These are phyloP conservation scores for Fusarium tricinctum DNA, from an alignment of 2,329 filamentous ascomycete genomes.

Conservation along the genomic window DNA sequence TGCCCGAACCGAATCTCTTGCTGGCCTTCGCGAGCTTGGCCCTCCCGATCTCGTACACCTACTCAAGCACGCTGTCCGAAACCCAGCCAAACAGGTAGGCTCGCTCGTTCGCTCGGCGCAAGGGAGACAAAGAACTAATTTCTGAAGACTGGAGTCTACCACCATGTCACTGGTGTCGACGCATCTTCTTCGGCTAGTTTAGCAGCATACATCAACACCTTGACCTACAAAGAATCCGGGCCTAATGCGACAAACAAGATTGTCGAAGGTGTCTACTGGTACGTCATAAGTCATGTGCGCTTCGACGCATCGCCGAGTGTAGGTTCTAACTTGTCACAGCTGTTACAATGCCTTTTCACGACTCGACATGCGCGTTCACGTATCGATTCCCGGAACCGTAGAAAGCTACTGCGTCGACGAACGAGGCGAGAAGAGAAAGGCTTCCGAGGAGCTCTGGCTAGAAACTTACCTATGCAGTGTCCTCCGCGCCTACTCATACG, in stretches of 20 bases:
- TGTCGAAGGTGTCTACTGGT: constrained; percentile 95
- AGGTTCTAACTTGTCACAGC: constrained; percentile 52
- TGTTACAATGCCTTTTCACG: constrained; percentile 99
- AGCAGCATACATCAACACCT: constrained; percentile 97
- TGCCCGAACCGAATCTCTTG: constrained; percentile 89
- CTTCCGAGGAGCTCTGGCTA: constrained; percentile 94
- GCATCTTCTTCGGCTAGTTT: constrained; percentile 97
- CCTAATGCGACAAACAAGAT: constrained; percentile 82
- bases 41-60: constrained; percentile 97
- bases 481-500: constrained; percentile 93
- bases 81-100: constrained; percentile 68
- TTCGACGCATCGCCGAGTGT: constrained; percentile 50
- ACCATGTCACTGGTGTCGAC: constrained; percentile 97
- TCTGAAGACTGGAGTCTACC: constrained; percentile 86
- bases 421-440: constrained; percentile 92
- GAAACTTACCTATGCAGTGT: constrained; percentile 98
- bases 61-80: constrained; percentile 78
- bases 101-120: constrained; percentile 25
- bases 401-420: constrained; percentile 99
- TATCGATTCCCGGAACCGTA: constrained; percentile 95
- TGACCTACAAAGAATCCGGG: constrained; percentile 90
- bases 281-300: constrained; percentile 49
- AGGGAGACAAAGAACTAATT: constrained; percentile 41
- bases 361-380: constrained; percentile 97
- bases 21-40: constrained; percentile 89